phyloP scores from a whole-genome alignment of 768 basidiomycete species.

The Cytidiella melzeri region DNA sequence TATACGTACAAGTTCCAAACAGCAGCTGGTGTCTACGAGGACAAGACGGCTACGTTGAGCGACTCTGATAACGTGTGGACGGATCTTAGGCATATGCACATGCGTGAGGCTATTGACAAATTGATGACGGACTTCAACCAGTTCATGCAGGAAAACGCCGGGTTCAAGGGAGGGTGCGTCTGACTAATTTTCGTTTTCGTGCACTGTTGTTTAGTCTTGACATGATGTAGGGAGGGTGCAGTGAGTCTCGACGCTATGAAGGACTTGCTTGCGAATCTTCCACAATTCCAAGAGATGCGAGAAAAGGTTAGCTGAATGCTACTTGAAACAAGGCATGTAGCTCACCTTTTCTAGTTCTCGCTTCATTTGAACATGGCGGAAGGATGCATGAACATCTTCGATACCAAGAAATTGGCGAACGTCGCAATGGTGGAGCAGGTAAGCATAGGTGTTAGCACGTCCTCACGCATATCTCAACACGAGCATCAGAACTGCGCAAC shows the following conservation, averaged over 20 bases:
- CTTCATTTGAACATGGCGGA: constrained; percentile 96
- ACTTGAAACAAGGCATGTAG: background rate
- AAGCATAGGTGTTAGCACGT: constrained; percentile 2
- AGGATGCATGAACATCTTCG: constrained; percentile 93
- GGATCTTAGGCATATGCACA: constrained; percentile 92
- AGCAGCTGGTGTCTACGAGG: constrained; percentile 77
- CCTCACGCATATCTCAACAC: too few relatives aligned
- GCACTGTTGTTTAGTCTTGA: background rate
- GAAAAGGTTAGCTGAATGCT: constrained; percentile 60
- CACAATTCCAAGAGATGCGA: constrained; percentile 91
- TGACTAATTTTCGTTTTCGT: too few relatives aligned
- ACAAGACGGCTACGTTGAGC: constrained; percentile 79
- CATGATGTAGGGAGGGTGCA: constrained; percentile 59
- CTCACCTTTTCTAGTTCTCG: constrained; percentile 61
- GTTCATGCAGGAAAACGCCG: constrained; percentile 91
- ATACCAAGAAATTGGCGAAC: constrained; percentile 75
- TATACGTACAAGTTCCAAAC: constrained; percentile 97
- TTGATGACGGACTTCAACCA: constrained; percentile 94
- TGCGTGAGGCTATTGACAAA: constrained; percentile 97
- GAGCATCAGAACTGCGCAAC: constrained; percentile 97
- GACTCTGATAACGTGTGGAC: constrained; percentile 91
- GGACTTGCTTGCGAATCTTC: constrained; percentile 94
- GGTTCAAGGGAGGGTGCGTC: constrained; percentile 81
- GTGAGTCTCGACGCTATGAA: constrained; percentile 96
- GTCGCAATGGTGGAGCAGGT: constrained; percentile 92